Base-by-base conservation (phyloP, 164 flowering plant species). In the Macadamia integrifolia region DNA sequence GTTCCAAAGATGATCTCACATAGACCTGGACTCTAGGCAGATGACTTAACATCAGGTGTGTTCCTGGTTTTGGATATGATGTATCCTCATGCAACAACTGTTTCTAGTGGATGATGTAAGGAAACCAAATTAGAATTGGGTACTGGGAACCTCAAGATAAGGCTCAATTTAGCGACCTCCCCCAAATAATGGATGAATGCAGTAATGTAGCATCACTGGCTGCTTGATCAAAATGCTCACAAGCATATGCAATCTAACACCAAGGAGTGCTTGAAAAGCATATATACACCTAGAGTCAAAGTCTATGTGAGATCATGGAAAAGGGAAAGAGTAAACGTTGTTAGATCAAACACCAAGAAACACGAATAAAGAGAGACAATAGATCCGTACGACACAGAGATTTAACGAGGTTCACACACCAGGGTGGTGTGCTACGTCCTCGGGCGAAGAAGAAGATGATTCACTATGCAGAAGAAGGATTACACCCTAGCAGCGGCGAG, bases 171-270 rank as follows among this genome's bases (percentile, higher is more conserved):
- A 60, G 96, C 84, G 65, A 93, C 98, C 74, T 90, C 96, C 69
- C 76, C 96, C 23, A 94, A 82, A 77, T 87, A 94, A 75, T 85
- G 74, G 92, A 88, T 84, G 82, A 94, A 94, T 72, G 91, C 98
- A 70, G 78, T 80, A 42, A 94, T 90, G 70, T 94, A 64, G 88
- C 81, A 78, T 92, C 98, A 72, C 78, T 73, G 61, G 86, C 77
- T 31, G 98, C 93, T 74, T 90, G 93, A 72, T 86, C 86, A 74
- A 87, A 94, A 78, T 94, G 96, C 75, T 94, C n/a, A 90, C 87
- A 62, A 94, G 98, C 97, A 90, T 61, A 8, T 15, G 1, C 23
- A 35, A 35, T 2, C 48, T 31, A 68, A 13, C 13, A 15, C 40
- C 8, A 66, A 11, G 35, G 53, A 15, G 29, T 31, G 31, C 6